Evolutionary conservation across 2,329 filamentous ascomycete genomes (phyloP).

Genomic region (Phyllosticta citriasiana): DNA sequence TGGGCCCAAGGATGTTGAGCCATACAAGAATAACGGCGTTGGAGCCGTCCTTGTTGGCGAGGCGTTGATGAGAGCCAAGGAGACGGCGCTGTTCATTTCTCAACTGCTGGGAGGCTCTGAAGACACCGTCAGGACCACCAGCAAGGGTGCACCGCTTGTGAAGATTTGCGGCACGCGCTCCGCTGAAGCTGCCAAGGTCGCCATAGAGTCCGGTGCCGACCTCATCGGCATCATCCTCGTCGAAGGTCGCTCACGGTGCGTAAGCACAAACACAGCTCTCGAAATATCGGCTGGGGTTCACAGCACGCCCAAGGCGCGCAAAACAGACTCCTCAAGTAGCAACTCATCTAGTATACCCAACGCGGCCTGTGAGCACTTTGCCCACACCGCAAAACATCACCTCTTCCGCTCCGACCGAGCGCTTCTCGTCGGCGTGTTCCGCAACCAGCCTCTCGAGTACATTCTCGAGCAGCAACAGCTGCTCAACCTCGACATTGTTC

Average conservation of each 20-base stretch:
- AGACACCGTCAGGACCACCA: slow-evolving; percentile 14
- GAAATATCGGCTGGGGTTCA: slow-evolving; percentile 75
- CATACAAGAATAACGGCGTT: slow-evolving; percentile 81
- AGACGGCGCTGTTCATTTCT: slow-evolving; percentile 74
- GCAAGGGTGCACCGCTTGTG: slow-evolving; percentile 38
- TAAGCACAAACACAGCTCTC: slow-evolving; percentile 66
- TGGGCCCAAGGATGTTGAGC: slow-evolving; percentile 74
- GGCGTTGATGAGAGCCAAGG: slow-evolving; percentile 82
- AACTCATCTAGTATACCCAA: slow-evolving; percentile 17
- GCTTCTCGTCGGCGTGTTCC: slow-evolving; percentile 86
- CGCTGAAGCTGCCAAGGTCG: slow-evolving; percentile 66
- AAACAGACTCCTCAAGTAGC: slow-evolving; percentile 16
- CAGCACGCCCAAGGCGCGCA: slow-evolving; percentile 30
- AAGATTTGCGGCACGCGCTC: slow-evolving; percentile 94
- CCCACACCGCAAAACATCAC: slow-evolving; percentile 37
- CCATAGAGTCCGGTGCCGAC: slow-evolving; percentile 80
- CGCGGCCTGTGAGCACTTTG: slow-evolving; percentile 60
- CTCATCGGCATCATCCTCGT: slow-evolving; percentile 89
- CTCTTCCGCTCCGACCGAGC: slow-evolving; percentile 50
- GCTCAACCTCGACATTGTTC: slow-evolving; percentile 76
- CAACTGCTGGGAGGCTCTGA: slow-evolving; percentile 59
- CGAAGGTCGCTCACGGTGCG: slow-evolving; percentile 66
- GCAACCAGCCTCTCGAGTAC: slow-evolving; percentile 77
- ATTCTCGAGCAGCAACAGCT: slow-evolving; percentile 67
- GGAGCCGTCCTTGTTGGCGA: slow-evolving; percentile 91